Evolutionary conservation across 2,329 filamentous ascomycete species (phyloP).

Genomic region (Botrytis squamosa): DNA sequence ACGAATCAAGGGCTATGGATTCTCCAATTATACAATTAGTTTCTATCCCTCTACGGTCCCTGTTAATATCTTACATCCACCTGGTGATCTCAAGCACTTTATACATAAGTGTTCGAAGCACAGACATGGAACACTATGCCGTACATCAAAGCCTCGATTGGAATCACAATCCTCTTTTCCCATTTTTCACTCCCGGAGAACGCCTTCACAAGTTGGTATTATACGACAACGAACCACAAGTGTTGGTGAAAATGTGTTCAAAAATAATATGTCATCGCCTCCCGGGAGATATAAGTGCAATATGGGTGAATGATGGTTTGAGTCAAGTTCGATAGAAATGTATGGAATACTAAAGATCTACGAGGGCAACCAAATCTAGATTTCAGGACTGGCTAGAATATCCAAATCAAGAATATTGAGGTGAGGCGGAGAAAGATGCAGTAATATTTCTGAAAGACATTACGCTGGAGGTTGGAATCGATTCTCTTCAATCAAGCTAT

Average conservation of each 20-base stretch:
- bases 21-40: background rate
- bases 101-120: background rate
- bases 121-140: background rate
- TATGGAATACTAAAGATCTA: too few species aligned
- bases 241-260: too few species aligned
- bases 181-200: background rate
- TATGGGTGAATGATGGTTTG: background rate
- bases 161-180: background rate
- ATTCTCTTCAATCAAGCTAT: too few species aligned
- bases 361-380: too few species aligned
- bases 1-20: background rate
- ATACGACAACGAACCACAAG: too few species aligned
- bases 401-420: too few species aligned
- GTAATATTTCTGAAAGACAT: too few species aligned
- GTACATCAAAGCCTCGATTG: background rate
- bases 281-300: background rate
- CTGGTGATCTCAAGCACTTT: background rate
- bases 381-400: too few species aligned
- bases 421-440: too few species aligned
- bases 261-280: background rate
- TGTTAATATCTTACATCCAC: accelerated
- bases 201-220: background rate
- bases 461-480: too few species aligned
- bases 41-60: background rate
- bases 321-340: too few species aligned